Base-by-base conservation (phyloP, 176 grass and related monocot species). In the Cenchrus fungigraminus region DNA sequence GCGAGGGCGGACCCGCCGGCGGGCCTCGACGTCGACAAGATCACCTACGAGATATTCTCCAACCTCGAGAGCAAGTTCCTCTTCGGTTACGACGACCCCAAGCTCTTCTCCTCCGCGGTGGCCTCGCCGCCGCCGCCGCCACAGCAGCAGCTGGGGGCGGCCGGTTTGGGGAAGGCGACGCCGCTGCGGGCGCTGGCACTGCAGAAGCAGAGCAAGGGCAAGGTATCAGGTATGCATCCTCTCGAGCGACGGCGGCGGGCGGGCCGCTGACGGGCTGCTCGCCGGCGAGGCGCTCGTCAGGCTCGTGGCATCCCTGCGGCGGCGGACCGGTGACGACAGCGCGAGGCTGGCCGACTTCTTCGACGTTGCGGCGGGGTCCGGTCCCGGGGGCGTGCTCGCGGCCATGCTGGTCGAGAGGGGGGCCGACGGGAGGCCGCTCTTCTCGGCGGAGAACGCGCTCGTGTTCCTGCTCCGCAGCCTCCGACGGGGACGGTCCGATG, bases 1-100 rank as follows among this genome's bases (percentile, higher is more conserved):
- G 65, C 77, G 61, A 50, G 40, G 29, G 53, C 69, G 52, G 84
- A 84, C 69, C 84, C 53, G 53, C 14, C 53, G 31, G 63, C 40
- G 15, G 42, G 49, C 16, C 77, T 92, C 44, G 97, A 92, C 71
- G 97, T 95, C 32, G 91, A 99, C 97, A 99, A 92, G 85, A 88
- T 99, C 58, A 91, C 90, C 43, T 96, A 96, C 75, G 94, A 99
- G 86, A 99, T 99, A 61, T 99, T 99, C 79, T 99, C 97, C 80
- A 91, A 96, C 47, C 88, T 99, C 2, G 97, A 99, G 90, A 96
- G 86, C 58, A 99, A 92, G 90, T 99, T 99, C 90, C 76, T 99
- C 10, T 99, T 96, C 50, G 97, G 91, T 65, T 95, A 92, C 65
- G 91, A 98, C 17, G 89, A 91, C 42, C 88, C 89, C 34, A 98